A percentile compares a stretch with the other conserved stretches of the same genome.
Evolutionary conservation across 345 rosid genomes (phyloP).

Genomic region (Firmiana major): DNA sequence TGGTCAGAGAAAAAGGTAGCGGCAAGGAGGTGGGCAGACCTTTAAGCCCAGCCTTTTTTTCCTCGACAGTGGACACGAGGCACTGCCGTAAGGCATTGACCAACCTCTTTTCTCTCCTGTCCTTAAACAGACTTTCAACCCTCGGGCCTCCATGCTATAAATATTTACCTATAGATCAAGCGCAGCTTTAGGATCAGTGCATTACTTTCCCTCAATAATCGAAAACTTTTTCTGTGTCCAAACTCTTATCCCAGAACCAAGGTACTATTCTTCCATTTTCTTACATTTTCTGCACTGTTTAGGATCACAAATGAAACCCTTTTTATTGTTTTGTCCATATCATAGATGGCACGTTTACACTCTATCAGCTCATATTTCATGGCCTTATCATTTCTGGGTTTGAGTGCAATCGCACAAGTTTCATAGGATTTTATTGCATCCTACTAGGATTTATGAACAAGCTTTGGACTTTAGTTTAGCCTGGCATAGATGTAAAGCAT

Average conservation of each 20-base stretch:
- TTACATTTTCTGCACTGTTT: slow-evolving; percentile 7
- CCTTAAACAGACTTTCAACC: background rate
- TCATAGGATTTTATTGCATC: background rate
- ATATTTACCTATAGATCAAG: background rate
- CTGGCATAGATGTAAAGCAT: background rate
- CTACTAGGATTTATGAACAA: background rate
- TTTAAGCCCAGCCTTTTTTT: slow-evolving; percentile 8
- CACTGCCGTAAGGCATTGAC: slow-evolving; percentile 24
- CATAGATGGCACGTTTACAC: slow-evolving; percentile 4
- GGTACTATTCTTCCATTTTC: slow-evolving; percentile 21
- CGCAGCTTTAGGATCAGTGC: slow-evolving; percentile 13
- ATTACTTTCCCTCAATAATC: background rate
- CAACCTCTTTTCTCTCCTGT: slow-evolving; percentile 10
- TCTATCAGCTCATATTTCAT: background rate
- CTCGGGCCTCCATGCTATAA: background rate
- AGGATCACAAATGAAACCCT: background rate
- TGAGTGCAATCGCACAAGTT: background rate
- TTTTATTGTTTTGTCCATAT: background rate
- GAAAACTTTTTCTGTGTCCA: background rate
- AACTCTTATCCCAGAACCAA: slow-evolving; percentile 18
- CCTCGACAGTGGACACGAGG: slow-evolving; percentile 24
- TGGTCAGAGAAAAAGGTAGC: background rate
- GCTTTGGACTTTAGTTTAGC: slow-evolving; percentile 6
- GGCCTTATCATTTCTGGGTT: slow-evolving; percentile 17
- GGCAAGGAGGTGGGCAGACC: background rate